These are phyloP conservation scores for Massarina eburnea DNA, from an alignment of 2,329 filamentous ascomycete species.

Conservation along the genomic window DNA sequence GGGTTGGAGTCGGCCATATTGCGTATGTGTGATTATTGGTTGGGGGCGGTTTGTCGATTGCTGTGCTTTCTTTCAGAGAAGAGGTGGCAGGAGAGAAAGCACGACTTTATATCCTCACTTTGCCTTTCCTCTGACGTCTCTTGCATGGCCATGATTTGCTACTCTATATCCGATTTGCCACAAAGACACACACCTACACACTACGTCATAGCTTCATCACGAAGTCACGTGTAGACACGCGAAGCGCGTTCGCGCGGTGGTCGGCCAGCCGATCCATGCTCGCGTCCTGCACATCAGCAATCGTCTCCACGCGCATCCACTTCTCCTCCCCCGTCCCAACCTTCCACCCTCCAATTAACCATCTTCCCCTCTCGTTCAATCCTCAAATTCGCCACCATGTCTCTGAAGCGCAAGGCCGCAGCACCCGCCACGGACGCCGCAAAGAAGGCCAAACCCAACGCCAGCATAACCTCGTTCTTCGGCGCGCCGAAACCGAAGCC, in stretches of 20 bases:
- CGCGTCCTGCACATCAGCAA: not conserved
- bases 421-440: constrained; percentile 47
- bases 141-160: constrained; percentile 7
- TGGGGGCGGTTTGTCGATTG: not conserved
- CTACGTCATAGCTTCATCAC: constrained; percentile 1
- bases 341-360: constrained; percentile 4
- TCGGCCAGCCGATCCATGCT: not conserved
- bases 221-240: constrained; percentile 3
- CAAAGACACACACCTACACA: not conserved
- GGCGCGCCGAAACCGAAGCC: constrained; percentile 56
- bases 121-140: constrained; percentile 23
- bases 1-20: constrained; percentile 49
- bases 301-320: constrained; percentile 3
- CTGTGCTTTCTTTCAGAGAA: not conserved
- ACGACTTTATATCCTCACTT: constrained; percentile 8
- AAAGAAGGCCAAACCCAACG: constrained; percentile 62
- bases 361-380: not conserved
- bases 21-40: constrained; percentile 3
- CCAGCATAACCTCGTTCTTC: constrained; percentile 89
- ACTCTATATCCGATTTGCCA: constrained; percentile 7
- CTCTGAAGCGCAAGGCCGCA: constrained; percentile 55
- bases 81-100: not conserved
- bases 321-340: constrained; percentile 2
- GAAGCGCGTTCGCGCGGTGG: not conserved
- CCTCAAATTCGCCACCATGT: constrained; percentile 39